These are phyloP conservation scores for Apiospora koreana DNA, from an alignment of 2,329 filamentous ascomycete species.

Conservation along the genomic window DNA sequence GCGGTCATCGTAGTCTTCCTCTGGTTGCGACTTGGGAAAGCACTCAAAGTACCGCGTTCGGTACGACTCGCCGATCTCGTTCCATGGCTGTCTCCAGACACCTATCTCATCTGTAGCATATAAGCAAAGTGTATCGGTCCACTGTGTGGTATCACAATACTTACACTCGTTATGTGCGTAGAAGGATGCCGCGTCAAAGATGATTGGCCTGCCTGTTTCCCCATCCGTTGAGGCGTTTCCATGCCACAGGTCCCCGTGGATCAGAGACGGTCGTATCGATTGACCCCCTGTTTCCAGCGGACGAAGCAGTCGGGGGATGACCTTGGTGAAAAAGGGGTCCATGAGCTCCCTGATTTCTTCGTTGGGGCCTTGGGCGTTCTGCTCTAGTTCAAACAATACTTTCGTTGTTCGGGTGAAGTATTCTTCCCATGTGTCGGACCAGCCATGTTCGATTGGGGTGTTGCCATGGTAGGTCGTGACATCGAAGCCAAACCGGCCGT, in stretches of 20 bases:
- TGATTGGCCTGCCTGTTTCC: background rate
- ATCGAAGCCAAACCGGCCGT: conserved; percentile 25
- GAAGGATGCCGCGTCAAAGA: conserved; percentile 18
- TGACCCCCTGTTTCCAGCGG: conserved; percentile 32
- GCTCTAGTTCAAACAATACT: conserved; percentile 16
- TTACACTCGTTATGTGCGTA: conserved; percentile 29
- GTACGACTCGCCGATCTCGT: background rate
- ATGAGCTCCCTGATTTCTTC: conserved; percentile 13
- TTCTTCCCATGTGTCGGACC: conserved; percentile 24
- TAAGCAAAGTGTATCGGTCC: background rate
- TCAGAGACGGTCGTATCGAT: conserved; percentile 27
- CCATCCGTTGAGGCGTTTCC: conserved; percentile 25
- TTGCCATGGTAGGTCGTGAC: conserved; percentile 20
- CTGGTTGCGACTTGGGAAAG: background rate
- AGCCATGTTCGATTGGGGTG: conserved; percentile 17
- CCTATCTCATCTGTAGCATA: conserved; percentile 12
- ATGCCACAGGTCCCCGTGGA: conserved; percentile 35
- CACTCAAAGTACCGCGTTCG: background rate
- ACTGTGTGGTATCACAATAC: background rate
- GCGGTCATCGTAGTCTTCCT: conserved; percentile 9
- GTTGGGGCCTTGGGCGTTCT: conserved; percentile 17
- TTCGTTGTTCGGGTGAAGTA: conserved; percentile 21
- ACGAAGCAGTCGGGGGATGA: conserved; percentile 32
- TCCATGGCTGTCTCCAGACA: background rate
- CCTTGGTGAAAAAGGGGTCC: conserved; percentile 16